A percentile compares a stretch with the other conserved stretches of the same genome.
Evolutionary conservation across 768 basidiomycete species (phyloP).

Genomic region (Amanita rubescens): DNA sequence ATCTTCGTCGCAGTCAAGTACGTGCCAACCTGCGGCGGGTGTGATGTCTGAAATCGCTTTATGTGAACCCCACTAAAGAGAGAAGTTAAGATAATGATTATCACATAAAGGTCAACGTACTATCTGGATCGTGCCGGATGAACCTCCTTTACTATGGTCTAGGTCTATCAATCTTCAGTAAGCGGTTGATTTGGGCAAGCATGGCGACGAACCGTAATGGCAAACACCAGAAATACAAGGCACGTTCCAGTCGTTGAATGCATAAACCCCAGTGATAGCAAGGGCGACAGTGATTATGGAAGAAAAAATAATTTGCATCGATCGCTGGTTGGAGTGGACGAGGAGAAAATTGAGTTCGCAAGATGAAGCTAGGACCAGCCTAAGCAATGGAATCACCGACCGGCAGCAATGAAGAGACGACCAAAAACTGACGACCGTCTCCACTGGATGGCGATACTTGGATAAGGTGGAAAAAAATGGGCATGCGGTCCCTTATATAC

Average conservation of each 20-base stretch:
- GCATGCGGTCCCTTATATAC: too few species aligned
- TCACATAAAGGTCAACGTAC: neutral
- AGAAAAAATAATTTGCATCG: neutral
- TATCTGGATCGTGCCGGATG: neutral
- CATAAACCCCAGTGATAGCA: neutral
- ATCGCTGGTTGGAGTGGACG: neutral
- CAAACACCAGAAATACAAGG: conserved; percentile 13
- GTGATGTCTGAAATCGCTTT: conserved; percentile 31
- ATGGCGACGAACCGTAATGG: conserved; percentile 11
- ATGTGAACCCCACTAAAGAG: conserved; percentile 15
- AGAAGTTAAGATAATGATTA: neutral
- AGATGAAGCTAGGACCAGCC: neutral
- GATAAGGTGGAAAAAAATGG: neutral
- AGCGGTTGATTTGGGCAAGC: neutral
- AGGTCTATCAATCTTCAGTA: conserved; percentile 6
- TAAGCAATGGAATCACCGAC: neutral
- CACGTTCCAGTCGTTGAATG: conserved; percentile 13
- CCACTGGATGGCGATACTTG: neutral
- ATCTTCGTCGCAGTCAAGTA: conserved; percentile 27
- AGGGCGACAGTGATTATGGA: neutral
- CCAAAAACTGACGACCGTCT: neutral
- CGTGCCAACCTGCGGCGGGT: conserved; percentile 31
- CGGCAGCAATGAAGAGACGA: neutral
- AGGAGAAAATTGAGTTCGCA: too few species aligned
- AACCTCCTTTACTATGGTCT: neutral